Percentiles rank a stretch among this genome's conserved stretches.
Evolutionary conservation across 257 asterid genomes (phyloP).

Genomic region (Leonotis leonurus): DNA sequence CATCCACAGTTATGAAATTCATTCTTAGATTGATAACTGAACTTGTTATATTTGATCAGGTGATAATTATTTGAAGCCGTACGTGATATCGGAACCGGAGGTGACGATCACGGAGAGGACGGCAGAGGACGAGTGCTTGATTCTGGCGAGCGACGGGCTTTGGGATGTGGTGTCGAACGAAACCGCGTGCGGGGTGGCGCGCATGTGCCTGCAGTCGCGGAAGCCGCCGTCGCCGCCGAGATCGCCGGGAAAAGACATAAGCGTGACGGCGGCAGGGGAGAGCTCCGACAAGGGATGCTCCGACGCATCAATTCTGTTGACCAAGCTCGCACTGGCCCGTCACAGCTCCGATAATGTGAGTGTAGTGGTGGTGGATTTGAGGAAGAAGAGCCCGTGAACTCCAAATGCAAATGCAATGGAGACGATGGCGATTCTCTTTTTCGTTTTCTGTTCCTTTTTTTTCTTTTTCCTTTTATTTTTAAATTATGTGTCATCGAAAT

Average conservation of each 20-base stretch:
- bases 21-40: not conserved
- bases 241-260: conserved; percentile 42
- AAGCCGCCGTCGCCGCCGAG: conserved; percentile 43
- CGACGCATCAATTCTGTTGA: conserved; percentile 89
- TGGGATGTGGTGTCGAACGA: conserved; percentile 94
- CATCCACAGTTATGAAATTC: not conserved
- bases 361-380: conserved; percentile 76
- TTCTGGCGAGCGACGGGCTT: conserved; percentile 78
- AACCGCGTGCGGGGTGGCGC: conserved; percentile 92
- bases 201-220: conserved; percentile 63
- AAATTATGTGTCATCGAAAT: no score
- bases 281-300: conserved; percentile 76
- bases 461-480: no score
- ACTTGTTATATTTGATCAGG: conserved; percentile 23
- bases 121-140: conserved; percentile 68
- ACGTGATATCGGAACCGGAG: conserved; percentile 84
- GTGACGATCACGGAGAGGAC: conserved; percentile 59
- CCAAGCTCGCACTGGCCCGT: conserved; percentile 84
- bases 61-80: conserved; percentile 85
- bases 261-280: conserved; percentile 39
- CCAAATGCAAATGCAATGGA: no score
- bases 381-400: conserved; percentile 28
- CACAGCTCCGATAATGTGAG: conserved; percentile 80
- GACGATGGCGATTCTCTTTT: no score
- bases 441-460: no score